phyloP scores from a whole-genome alignment of 768 basidiomycete species.

The Podaxis carcinomalis region DNA sequence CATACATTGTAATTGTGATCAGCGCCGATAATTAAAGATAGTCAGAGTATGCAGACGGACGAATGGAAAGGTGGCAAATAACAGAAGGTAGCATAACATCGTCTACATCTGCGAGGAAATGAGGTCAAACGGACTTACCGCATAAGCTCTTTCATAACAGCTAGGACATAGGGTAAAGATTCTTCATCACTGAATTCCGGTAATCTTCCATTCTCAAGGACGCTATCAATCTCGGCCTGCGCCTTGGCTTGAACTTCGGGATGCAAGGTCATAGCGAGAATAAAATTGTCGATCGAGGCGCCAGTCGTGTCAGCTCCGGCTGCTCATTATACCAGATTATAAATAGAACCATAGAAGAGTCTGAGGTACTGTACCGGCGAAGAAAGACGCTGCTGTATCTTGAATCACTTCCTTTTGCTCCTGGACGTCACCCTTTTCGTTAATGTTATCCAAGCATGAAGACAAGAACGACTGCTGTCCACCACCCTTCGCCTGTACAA shows the following conservation, averaged over 20 bases:
- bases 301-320: conserved; percentile 26
- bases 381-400: conserved; percentile 38
- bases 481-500: conserved; percentile 17
- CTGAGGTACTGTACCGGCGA: conserved; percentile 18
- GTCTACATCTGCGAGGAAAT: background rate
- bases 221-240: conserved; percentile 35
- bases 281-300: conserved; percentile 24
- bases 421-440: conserved; percentile 15
- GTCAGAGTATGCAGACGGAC: background rate
- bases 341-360: background rate
- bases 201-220: conserved; percentile 30
- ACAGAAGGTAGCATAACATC: background rate
- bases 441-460: conserved; percentile 16
- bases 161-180: conserved; percentile 33
- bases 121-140: conserved; percentile 12
- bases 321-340: conserved; percentile 4
- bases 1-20: background rate
- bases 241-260: conserved; percentile 33
- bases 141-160: conserved; percentile 32
- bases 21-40: background rate
- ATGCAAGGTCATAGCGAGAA: conserved; percentile 35
- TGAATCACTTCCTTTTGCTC: conserved; percentile 22
- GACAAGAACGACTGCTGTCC: conserved; percentile 22
- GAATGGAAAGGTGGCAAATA: background rate
- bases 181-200: conserved; percentile 33